A percentile compares a stretch with the other conserved stretches of the same genome.
Evolutionary conservation across 345 rosid species (phyloP).

Genomic region (Pugionium cornutum): DNA sequence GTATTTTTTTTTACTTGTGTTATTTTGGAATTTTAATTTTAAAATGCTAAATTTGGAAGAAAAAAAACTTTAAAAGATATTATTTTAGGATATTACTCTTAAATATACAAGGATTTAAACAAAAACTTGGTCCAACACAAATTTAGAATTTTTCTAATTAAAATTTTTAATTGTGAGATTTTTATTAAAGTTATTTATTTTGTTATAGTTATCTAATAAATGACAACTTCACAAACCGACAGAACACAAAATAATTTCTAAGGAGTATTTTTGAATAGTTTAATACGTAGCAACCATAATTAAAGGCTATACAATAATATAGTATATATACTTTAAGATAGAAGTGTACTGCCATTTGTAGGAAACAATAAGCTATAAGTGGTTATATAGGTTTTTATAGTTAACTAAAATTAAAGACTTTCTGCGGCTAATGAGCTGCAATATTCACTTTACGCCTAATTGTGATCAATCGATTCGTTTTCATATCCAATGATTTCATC

Average conservation of each 20-base stretch:
- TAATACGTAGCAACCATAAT: conserved; percentile 32
- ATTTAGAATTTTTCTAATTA: no score
- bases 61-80: no score
- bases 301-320: conserved; percentile 13
- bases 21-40: no score
- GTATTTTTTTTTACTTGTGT: no score
- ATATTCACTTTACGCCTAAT: conserved; percentile 40
- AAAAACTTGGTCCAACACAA: no score
- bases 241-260: neutral
- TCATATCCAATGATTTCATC: conserved; percentile 44
- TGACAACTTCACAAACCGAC: conserved; percentile 10
- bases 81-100: no score
- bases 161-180: no score
- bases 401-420: conserved; percentile 18
- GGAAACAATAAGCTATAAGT: neutral
- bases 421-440: conserved; percentile 46
- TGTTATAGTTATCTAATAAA: neutral
- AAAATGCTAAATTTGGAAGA: no score
- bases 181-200: neutral
- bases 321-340: conserved; percentile 21
- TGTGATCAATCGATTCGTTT: conserved; percentile 36
- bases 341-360: conserved; percentile 32
- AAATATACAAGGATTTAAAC: no score
- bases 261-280: neutral
- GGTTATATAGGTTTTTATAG: conserved; percentile 7